These are phyloP conservation scores for Verticillium dahliae DNA, from an alignment of 2,329 filamentous ascomycete genomes.

Conservation along the genomic window DNA sequence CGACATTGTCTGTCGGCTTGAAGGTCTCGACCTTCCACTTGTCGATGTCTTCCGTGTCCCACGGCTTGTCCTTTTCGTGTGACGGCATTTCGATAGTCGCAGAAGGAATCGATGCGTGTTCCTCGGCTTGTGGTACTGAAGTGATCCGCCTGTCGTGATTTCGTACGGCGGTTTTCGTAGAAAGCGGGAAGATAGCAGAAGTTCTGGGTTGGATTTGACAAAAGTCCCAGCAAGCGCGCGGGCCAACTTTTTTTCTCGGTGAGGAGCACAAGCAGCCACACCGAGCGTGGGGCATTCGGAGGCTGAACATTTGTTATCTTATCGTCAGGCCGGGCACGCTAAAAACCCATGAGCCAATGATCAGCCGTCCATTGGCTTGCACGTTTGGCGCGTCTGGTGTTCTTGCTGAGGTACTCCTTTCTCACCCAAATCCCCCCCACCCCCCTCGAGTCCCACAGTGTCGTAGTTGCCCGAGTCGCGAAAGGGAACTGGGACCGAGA, in stretches of 20 bases:
- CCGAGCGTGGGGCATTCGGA: background rate
- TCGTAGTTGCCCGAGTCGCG: background rate
- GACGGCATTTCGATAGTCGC: conserved; percentile 61
- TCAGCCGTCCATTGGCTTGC: background rate
- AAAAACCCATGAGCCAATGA: background rate
- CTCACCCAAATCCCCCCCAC: background rate
- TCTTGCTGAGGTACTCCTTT: background rate
- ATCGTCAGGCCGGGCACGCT: background rate
- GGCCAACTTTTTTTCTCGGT: conserved; percentile 2
- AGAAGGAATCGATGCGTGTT: background rate
- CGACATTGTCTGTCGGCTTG: conserved; percentile 76
- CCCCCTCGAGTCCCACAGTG: background rate
- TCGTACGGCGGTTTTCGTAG: background rate
- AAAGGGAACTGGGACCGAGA: background rate
- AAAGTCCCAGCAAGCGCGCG: background rate
- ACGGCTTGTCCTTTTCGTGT: conserved; percentile 83
- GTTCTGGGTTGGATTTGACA: background rate
- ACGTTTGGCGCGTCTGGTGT: background rate
- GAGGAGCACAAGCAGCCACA: background rate
- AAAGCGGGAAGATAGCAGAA: background rate
- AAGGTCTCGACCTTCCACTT: conserved; percentile 93
- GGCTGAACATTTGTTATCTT: background rate
- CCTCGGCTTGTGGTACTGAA: background rate
- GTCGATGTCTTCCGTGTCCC: conserved; percentile 95
- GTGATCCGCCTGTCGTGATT: background rate